Evolutionary conservation across 78 protist genomes (phyloP).

Genomic region (Dictyostelium capitatum): DNA sequence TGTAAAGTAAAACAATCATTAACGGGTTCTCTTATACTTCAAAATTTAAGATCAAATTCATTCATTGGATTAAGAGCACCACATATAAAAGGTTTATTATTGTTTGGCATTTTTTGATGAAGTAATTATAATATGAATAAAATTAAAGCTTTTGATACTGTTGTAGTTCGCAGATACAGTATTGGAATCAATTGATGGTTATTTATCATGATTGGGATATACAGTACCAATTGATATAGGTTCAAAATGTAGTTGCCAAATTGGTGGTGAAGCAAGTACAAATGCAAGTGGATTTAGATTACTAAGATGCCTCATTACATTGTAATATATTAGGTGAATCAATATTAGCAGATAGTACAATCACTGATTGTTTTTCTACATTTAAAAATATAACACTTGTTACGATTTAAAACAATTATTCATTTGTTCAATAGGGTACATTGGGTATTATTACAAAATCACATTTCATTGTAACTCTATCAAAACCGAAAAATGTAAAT

Average conservation of each 20-base stretch:
- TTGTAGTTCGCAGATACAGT: constrained; percentile 92
- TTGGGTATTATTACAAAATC: constrained; percentile 95
- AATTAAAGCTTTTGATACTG: constrained; percentile 39
- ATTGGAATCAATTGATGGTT: constrained; percentile 82
- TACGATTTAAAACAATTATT: constrained; percentile 96
- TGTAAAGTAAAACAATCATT: too few relatives aligned
- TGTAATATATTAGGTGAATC: constrained; percentile 94
- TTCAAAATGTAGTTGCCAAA: constrained; percentile 95
- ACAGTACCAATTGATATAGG: constrained; percentile 97
- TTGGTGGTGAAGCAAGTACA: constrained; percentile 97
- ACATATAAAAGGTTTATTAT: too few relatives aligned
- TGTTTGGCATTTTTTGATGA: constrained; percentile 96
- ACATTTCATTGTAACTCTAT: constrained; percentile 82
- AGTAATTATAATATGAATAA: constrained; percentile 91
- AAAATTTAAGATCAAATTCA: too few relatives aligned
- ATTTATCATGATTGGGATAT: constrained; percentile 78
- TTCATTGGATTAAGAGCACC: too few relatives aligned
- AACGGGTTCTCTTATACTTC: too few relatives aligned
- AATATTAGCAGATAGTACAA: constrained; percentile 92
- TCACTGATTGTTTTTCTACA: constrained; percentile 78
- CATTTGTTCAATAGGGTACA: constrained; percentile 97
- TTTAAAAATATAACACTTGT: constrained; percentile 96
- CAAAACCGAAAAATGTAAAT: constrained; percentile 77
- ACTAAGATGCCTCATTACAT: constrained; percentile 95
- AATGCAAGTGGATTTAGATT: constrained; percentile 97